phyloP scores from a whole-genome alignment of 768 basidiomycete genomes.

The Termitomyces sp. region DNA sequence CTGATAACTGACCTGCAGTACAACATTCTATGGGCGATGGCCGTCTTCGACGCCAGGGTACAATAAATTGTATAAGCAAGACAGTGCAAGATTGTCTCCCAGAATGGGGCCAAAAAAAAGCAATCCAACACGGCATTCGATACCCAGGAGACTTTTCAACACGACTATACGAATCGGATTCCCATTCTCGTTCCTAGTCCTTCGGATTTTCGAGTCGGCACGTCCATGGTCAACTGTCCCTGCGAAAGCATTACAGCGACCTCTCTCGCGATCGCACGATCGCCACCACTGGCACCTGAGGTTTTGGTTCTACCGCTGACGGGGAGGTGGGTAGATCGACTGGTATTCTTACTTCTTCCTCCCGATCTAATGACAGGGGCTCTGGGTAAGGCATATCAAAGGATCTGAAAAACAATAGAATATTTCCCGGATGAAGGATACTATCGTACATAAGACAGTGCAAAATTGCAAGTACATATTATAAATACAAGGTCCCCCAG shows the following conservation, averaged over 20 bases:
- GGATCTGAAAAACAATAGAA: too few relatives aligned
- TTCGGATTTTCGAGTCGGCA: too few relatives aligned
- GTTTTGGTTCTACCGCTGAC: not conserved
- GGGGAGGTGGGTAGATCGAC: not conserved
- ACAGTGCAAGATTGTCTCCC: not conserved
- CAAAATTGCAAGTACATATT: not conserved
- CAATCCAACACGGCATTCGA: not conserved
- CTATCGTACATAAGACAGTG: not conserved
- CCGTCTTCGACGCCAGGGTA: too few relatives aligned
- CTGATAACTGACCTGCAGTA: too few relatives aligned
- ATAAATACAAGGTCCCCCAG: not conserved
- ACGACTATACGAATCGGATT: conserved; percentile 2
- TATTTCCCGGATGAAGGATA: too few relatives aligned
- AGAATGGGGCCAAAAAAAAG: not conserved
- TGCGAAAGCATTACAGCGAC: conserved; percentile 25
- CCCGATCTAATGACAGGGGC: too few relatives aligned
- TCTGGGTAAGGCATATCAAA: too few relatives aligned
- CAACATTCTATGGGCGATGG: too few relatives aligned
- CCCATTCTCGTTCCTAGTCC: not conserved
- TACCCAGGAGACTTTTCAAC: conserved; percentile 14
- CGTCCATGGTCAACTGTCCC: conserved; percentile 12
- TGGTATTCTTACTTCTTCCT: too few relatives aligned
- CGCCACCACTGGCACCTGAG: not conserved
- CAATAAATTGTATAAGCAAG: too few relatives aligned
- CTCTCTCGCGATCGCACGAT: conserved; percentile 23